Evolutionary conservation across 306 rosid genomes (phyloP), one percentile per base, ranked within the genome.

Genomic region (Castanospermum australe): DNA sequence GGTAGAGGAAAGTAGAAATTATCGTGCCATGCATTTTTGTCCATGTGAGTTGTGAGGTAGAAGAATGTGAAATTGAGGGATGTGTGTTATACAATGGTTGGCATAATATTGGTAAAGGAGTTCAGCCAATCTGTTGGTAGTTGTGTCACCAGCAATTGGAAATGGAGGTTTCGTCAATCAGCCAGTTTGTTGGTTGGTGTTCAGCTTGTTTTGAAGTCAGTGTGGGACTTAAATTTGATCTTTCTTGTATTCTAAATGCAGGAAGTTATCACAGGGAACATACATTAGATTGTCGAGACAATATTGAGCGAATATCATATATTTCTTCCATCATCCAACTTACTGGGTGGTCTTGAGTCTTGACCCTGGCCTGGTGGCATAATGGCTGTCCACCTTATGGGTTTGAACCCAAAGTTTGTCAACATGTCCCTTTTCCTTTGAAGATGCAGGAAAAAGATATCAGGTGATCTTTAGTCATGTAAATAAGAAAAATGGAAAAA

Each of bases 311-410:
- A 41, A 24, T 80, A 56, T 54, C 47, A 17, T 55, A 1, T 55
- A 54, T 67, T 18, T 2, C 20, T 28, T 50, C 15, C 68, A 42
- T 57, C 20, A 15, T 71, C 17, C 38, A 48, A 75, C 12, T 2
- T 48, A 45, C 20, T 76, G 12, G 62, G 81, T 47, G 22, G 52
- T 63, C 52, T 54, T 71, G 54, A 55, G 52, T 63, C 52, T 54
- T 71, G 54, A 55, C 25, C 6, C 0, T 38, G 9, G 6, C 9
- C 6, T 20, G 33, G 51, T 35, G 50, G 33, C 36, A 14, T 3
- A 50, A 24, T 42, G 6, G 11, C 9, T 18, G 7, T 47, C 54
- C 48, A 11, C 14, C 67, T 54, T 54, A 2, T 39, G 47, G 22
- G 12, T 54, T 21, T 66, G 18, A 36, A 14, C 21, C 24, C 45